Evolutionary conservation across 345 rosid genomes (phyloP).

Genomic region (Euphorbia pulcherrima): DNA sequence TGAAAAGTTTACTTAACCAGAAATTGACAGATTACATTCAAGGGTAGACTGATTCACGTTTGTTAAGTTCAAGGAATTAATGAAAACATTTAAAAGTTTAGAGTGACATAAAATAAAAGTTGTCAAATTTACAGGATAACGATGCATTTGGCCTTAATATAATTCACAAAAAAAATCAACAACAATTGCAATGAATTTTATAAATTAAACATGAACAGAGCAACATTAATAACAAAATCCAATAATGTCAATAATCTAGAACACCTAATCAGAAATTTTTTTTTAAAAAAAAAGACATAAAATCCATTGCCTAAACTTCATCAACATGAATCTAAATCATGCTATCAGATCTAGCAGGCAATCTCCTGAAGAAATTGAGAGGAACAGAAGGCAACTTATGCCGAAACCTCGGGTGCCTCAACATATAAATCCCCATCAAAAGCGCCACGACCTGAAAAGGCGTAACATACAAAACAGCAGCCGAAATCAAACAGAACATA

Average conservation of each 20-base stretch:
- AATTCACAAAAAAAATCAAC: too few species aligned
- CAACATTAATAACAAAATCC: background rate
- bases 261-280: background rate
- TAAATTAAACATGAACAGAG: background rate
- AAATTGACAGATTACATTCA: too few species aligned
- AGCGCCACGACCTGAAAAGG: constrained; percentile 30
- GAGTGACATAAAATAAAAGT: too few species aligned
- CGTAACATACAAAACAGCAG: constrained; percentile 28
- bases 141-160: too few species aligned
- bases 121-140: too few species aligned
- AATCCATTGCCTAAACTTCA: background rate
- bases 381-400: constrained; percentile 33
- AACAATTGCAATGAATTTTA: background rate
- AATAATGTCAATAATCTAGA: background rate
- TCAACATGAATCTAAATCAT: constrained; percentile 14
- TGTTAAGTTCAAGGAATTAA: too few species aligned
- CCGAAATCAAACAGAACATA: constrained; percentile 26
- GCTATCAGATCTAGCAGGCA: constrained; percentile 33
- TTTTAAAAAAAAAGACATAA: background rate
- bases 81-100: too few species aligned
- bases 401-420: constrained; percentile 32
- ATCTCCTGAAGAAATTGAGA: constrained; percentile 29
- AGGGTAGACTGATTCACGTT: too few species aligned
- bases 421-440: constrained; percentile 22
- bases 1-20: too few species aligned